Conservation (phyloP, 2,329 filamentous ascomycete species). For the Microsporum canis region DNA sequence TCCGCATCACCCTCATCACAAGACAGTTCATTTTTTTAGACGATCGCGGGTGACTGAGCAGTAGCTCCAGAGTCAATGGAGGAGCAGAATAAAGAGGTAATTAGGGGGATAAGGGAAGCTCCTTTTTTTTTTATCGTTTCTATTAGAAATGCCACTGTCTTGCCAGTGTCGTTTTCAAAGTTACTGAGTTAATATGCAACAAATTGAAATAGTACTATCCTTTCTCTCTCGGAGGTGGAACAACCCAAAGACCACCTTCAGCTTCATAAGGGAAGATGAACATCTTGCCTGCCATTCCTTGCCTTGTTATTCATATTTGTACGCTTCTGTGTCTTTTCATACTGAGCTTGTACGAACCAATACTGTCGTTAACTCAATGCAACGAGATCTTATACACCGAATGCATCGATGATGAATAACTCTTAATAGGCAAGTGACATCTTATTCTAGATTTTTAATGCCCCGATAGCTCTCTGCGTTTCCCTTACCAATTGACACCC, state of each 20-base stretch:
- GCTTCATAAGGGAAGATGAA: background rate
- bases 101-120: background rate
- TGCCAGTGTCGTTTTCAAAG: background rate
- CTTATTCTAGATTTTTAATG: too few species aligned
- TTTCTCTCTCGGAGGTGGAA: background rate
- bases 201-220: background rate
- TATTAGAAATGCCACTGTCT: background rate
- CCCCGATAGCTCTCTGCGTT: too few species aligned
- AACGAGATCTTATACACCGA: background rate
- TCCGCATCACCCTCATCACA: background rate
- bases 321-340: background rate
- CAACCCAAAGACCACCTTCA: background rate
- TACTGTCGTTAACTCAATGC: background rate
- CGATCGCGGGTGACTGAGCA: background rate
- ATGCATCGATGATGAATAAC: too few species aligned
- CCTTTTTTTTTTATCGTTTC: background rate
- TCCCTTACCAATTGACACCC: too few species aligned
- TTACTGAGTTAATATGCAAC: background rate
- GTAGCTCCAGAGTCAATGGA: background rate
- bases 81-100: background rate
- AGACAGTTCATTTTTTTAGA: background rate
- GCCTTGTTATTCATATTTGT: background rate
- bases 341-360: background rate
- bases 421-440: too few species aligned
- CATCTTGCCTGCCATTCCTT: background rate